Evolutionary conservation across 2,329 filamentous ascomycete species (phyloP), one percentile per base, ranked within the genome.

Genomic region (Leptographium procerum): DNA sequence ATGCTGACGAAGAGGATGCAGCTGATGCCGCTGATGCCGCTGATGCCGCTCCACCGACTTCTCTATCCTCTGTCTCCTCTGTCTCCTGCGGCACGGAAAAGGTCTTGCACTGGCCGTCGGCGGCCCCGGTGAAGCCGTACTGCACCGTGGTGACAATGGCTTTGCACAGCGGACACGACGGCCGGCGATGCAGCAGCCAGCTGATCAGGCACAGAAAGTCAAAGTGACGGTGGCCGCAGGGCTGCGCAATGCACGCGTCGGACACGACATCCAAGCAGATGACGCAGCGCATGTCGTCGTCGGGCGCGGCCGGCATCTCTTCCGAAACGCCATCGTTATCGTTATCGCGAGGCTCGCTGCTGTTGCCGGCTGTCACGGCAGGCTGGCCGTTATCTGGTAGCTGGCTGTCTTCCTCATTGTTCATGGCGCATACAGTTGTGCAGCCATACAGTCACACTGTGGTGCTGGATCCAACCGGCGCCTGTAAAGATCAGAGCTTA

Each of bases 121-220:
- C 70, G n/a, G n/a, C n/a, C n/a, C n/a, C n/a, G n/a, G n/a, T n/a
- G 65, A 84, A 82, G 61, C 84, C 79, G 69, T 91, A 87, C 63
- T 84, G 80, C 53, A 95, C 83, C 26, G 80, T 76, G 7, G 68
- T 65, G 40, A 85, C 75, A 47, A 66, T 63, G 5, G 75, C 67
- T 61, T 85, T 85, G 81, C 91, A 97, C 56, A 96, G 76, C 22
- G 92, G 91, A 67, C 91, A 96, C 53, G 77, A 80, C 0, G 85
- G 77, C 11, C 82, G 81, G 62, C 87, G 77, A 64, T 90, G 80
- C 6, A 95, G 75, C 52, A 64, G 60, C 91, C 92, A 96, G 71
- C 80, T 91, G 26, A 86, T 73, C 7, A 96, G 80, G 70, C 91
- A 97, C 14, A 89, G 70, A 67, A 91, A 95, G 75, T 96, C 91